Conservation (phyloP, 148 eudicot species). For the Bassia scoparia region DNA sequence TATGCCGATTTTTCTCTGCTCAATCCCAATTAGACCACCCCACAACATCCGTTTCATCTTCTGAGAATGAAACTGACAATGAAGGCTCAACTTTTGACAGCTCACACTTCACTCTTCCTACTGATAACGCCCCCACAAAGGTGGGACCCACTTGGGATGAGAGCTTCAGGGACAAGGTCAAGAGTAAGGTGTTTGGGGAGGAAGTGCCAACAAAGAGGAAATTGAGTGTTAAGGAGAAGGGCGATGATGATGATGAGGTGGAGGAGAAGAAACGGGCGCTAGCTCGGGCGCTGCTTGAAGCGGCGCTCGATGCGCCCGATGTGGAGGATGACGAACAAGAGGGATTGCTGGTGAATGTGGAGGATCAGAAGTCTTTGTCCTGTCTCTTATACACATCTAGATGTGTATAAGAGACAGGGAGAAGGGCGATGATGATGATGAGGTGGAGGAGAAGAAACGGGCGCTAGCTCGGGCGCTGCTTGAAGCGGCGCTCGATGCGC, state of each 20-base stretch:
- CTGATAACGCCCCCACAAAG: slow-evolving; percentile 20
- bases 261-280: slow-evolving; percentile 36
- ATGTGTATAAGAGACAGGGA: too few species aligned
- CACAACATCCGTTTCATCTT: slow-evolving; percentile 31
- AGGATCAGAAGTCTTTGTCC: slow-evolving; percentile 74
- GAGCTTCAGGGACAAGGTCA: slow-evolving; percentile 56
- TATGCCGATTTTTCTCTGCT: slow-evolving; percentile 42
- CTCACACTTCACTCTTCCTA: slow-evolving; percentile 41
- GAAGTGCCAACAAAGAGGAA: slow-evolving; percentile 14
- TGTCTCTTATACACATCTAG: too few species aligned
- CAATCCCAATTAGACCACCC: slow-evolving; percentile 33
- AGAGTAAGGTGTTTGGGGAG: slow-evolving; percentile 50
- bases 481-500: slow-evolving; percentile 48
- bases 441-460: slow-evolving; percentile 37
- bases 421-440: too few species aligned
- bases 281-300: slow-evolving; percentile 62
- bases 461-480: slow-evolving; percentile 65
- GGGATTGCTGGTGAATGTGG: slow-evolving; percentile 49
- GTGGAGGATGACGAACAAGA: slow-evolving; percentile 37
- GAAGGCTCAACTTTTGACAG: slow-evolving; percentile 57
- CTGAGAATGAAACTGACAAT: slow-evolving; percentile 33
- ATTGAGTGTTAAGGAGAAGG: slow-evolving; percentile 28
- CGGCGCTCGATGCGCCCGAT: slow-evolving; percentile 46
- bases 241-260: slow-evolving; percentile 19
- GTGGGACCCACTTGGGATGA: slow-evolving; percentile 53